Base-by-base conservation (phyloP, 1,284 basidiomycete genomes). In the Cerioporus squamosus region DNA sequence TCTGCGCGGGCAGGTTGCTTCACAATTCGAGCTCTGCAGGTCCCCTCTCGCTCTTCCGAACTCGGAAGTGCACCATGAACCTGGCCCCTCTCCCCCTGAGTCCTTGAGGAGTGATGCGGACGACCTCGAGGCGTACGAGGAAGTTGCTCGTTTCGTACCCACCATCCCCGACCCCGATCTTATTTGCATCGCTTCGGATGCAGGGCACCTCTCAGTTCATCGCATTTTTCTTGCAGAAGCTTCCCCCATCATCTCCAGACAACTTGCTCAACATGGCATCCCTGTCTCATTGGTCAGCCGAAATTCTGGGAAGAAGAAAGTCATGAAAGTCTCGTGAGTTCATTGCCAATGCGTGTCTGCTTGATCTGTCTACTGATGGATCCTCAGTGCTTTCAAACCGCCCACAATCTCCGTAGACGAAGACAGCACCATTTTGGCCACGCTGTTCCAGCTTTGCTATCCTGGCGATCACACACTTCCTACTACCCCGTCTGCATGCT, bases 361-460 rank as follows among this genome's bases (percentile, higher is more conserved):
- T n/a, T n/a, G n/a, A n/a, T n/a, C n/a, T n/a, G n/a, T n/a, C n/a
- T n/a, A n/a, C n/a, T n/a, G n/a, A n/a, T n/a, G n/a, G n/a, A n/a
- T n/a, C n/a, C n/a, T n/a, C 26, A 26, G 29, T 18, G 17, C 20
- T 31, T n/a, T n/a, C 12, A 7, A 15, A 17, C 62, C 70, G 24
- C 47, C 46, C 3, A 42, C 43, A 7, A 12, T 55, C 24, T 12
- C 18, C 3, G 43, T 55, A 10, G 17, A 48, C 17, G 58, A 59
- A 43, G 50, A 59, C 22, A n/a, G 48, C 20, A 5, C 10, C 9
- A 18, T 54, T 5, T 20, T 60, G 23, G 29, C 15, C 36, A 15
- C 17, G 22, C 49, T 87, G 14, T 87, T 4, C 79, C 79, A 52
- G 82, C 33, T 85, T 23, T 60, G 59, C 46, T 68, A 66, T 42